Evolutionary conservation across 495 filamentous ascomycete genomes (phyloP).

Genomic region (Chlorociboria aeruginascens): DNA sequence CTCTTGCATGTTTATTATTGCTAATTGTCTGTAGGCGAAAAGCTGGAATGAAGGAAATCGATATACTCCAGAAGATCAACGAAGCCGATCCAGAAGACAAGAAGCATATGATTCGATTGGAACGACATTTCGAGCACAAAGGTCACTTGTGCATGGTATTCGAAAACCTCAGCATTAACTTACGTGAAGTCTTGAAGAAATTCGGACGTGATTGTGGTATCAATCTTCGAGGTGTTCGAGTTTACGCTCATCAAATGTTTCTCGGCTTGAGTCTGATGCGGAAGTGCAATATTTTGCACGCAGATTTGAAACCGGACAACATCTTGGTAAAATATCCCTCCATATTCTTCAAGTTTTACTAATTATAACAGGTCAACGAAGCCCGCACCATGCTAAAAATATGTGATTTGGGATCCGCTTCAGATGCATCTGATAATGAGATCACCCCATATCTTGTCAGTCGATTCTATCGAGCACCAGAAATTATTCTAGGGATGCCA

Average conservation of each 20-base stretch:
- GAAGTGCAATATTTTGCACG: constrained; percentile 86
- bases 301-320: constrained; percentile 96
- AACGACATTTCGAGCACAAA: constrained; percentile 86
- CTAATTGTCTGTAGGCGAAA: constrained; percentile 43
- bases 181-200: constrained; percentile 92
- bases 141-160: constrained; percentile 93
- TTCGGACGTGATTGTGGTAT: constrained; percentile 90
- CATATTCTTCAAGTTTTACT: constrained; percentile 8
- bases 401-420: constrained; percentile 90
- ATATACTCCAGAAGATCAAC: constrained; percentile 73
- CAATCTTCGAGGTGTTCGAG: constrained; percentile 71
- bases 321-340: constrained; percentile 45
- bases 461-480: constrained; percentile 92
- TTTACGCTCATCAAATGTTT: constrained; percentile 92
- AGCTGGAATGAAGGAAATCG: constrained; percentile 88
- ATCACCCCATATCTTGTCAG: constrained; percentile 90
- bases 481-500: constrained; percentile 91
- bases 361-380: constrained; percentile 48
- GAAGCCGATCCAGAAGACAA: constrained; percentile 79
- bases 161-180: constrained; percentile 85
- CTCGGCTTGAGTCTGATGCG: constrained; percentile 72
- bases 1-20: neutral
- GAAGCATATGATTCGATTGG: constrained; percentile 81
- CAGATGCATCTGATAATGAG: constrained; percentile 78
- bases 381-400: constrained; percentile 78